Percentiles rank a stretch among this genome's conserved stretches.
These are phyloP conservation scores for Fraxinus dipetala DNA, from an alignment of 305 asterid genomes.

Conservation along the genomic window DNA sequence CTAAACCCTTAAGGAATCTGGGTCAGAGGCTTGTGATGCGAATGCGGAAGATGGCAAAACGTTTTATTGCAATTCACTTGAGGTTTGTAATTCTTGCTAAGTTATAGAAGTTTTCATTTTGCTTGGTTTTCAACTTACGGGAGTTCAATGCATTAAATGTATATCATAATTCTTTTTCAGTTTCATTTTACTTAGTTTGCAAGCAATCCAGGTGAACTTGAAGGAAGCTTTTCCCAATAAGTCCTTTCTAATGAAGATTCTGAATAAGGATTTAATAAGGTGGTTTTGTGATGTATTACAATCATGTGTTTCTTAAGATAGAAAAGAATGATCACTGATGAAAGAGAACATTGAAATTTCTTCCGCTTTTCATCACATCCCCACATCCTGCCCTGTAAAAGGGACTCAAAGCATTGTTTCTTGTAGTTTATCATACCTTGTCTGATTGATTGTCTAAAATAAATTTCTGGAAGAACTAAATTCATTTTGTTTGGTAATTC, in stretches of 20 bases:
- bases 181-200: neutral
- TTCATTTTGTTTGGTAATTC: neutral
- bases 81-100: slow-evolving; percentile 13
- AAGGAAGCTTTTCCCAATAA: neutral
- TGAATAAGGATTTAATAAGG: neutral
- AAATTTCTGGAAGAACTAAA: neutral
- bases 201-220: neutral
- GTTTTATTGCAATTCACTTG: slow-evolving; percentile 26
- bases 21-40: slow-evolving; percentile 25
- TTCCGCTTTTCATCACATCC: neutral
- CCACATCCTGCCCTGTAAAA: neutral
- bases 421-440: neutral
- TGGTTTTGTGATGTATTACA: neutral
- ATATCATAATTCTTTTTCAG: neutral
- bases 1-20: slow-evolving; percentile 24
- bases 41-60: slow-evolving; percentile 25
- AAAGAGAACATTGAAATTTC: neutral
- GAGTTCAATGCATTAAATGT: neutral
- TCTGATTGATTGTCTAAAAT: neutral
- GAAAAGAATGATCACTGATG: neutral
- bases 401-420: neutral
- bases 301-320: neutral
- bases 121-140: neutral
- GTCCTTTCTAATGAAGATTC: neutral
- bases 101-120: neutral